phyloP scores from a whole-genome alignment of 1,284 basidiomycete genomes.

The Volvariella surrecta region DNA sequence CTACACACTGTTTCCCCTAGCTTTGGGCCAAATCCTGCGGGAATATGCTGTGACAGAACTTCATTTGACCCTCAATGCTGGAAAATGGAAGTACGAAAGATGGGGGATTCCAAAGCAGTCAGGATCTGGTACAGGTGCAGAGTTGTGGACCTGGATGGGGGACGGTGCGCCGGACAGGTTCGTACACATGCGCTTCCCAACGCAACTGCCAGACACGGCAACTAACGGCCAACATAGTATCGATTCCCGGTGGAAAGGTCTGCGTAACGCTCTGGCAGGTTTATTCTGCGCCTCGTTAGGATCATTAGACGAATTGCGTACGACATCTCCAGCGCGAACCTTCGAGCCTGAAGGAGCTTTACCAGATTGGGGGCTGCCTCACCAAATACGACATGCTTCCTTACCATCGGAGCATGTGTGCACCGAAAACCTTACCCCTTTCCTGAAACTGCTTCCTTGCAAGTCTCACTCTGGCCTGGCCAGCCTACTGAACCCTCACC shows the following conservation, averaged over 20 bases:
- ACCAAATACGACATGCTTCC: constrained; percentile 66
- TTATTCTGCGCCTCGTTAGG: constrained; percentile 92
- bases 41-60: constrained; percentile 82
- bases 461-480: constrained; percentile 89
- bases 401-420: constrained; percentile 83
- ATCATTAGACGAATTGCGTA: constrained; percentile 63
- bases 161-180: constrained; percentile 45
- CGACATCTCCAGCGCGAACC: constrained; percentile 45
- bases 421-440: constrained; percentile 95
- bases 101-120: constrained; percentile 79
- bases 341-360: constrained; percentile 41
- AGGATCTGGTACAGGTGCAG: constrained; percentile 78
- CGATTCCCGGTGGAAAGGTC: constrained; percentile 74
- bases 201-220: constrained; percentile 4
- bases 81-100: constrained; percentile 83
- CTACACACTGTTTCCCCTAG: constrained; percentile 78
- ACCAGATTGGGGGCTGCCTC: constrained; percentile 39
- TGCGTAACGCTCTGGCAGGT: constrained; percentile 86
- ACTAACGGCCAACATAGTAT: constrained; percentile 32
- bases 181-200: constrained; percentile 16
- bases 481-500: constrained; percentile 77
- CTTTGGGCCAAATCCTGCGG: constrained; percentile 79
- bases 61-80: constrained; percentile 82
- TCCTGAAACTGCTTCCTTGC: constrained; percentile 91
- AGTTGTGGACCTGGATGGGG: constrained; percentile 86